Conservation (phyloP, 108 stramenopile genomes). For the Skeletonema marinoi region DNA sequence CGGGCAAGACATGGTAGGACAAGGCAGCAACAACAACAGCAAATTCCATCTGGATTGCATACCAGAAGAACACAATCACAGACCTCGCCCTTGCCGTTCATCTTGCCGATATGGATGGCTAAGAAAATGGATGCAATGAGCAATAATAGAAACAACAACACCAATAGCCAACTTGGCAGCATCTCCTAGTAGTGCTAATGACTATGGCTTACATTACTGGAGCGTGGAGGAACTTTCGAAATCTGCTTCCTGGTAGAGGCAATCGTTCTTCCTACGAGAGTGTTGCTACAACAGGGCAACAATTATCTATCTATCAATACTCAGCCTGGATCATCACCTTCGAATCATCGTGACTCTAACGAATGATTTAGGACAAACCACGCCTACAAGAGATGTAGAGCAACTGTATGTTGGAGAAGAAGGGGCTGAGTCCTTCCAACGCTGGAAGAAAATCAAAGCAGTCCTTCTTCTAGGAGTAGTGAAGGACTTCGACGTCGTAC, state of each 20-base stretch:
- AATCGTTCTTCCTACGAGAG: background rate
- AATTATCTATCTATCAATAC: background rate
- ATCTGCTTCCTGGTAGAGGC: background rate
- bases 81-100: slow-evolving; percentile 20
- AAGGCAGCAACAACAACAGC: slow-evolving; percentile 2
- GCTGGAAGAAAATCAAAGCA: slow-evolving; percentile 4
- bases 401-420: slow-evolving; percentile 2
- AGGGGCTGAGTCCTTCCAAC: background rate
- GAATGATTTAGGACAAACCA: background rate
- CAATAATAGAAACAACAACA: background rate
- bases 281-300: background rate
- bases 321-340: background rate
- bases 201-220: background rate
- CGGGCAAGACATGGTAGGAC: background rate
- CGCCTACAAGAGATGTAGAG: background rate
- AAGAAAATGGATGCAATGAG: slow-evolving; percentile 31
- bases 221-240: background rate
- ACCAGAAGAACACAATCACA: background rate
- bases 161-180: background rate
- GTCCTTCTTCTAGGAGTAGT: slow-evolving; percentile 11
- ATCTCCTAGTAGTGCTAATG: background rate
- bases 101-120: slow-evolving; percentile 46
- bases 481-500: slow-evolving; percentile 2
- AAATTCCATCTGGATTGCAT: background rate
- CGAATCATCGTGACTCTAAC: slow-evolving; percentile 1